A percentile compares a stretch with the other conserved stretches of the same genome.
These are phyloP conservation scores for Scopulariopsis brevicaulis DNA, from an alignment of 2,329 filamentous ascomycete species.

Conservation along the genomic window DNA sequence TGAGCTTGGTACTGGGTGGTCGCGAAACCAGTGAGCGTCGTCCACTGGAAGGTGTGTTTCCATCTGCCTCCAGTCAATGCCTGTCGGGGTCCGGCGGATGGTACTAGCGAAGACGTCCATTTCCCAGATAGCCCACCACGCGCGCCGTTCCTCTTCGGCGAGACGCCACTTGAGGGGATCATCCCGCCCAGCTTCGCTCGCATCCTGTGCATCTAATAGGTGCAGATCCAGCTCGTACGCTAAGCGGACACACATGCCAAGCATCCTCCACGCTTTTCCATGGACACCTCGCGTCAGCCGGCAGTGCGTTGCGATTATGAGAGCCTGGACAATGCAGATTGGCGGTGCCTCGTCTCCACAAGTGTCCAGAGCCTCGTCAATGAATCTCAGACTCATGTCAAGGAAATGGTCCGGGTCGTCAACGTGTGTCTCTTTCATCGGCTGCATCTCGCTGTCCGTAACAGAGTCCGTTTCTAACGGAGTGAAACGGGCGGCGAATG, in stretches of 20 bases:
- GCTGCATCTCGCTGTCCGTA: neutral
- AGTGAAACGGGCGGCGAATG: conserved; percentile 13
- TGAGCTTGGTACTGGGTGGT: conserved; percentile 13
- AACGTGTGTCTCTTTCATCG: neutral
- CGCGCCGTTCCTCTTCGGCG: conserved; percentile 22
- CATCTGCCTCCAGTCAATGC: conserved; percentile 21
- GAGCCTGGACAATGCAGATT: conserved; percentile 21
- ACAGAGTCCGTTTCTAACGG: conserved; percentile 3
- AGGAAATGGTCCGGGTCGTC: conserved; percentile 8
- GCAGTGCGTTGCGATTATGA: conserved; percentile 20
- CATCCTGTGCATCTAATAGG: conserved; percentile 12
- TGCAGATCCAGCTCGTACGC: conserved; percentile 23
- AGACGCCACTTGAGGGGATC: conserved; percentile 12
- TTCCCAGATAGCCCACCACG: conserved; percentile 29
- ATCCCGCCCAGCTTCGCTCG: neutral
- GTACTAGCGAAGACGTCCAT: conserved; percentile 28
- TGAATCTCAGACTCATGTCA: conserved; percentile 11
- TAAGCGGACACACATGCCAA: conserved; percentile 15
- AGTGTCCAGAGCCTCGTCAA: conserved; percentile 17
- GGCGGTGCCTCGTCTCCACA: conserved; percentile 19
- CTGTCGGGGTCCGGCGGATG: conserved; percentile 22
- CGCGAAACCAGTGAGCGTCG: conserved; percentile 20
- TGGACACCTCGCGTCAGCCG: conserved; percentile 21
- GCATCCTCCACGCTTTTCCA: conserved; percentile 21
- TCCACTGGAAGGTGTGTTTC: conserved; percentile 21